Evolutionary conservation across 1,284 basidiomycete species (phyloP).

Genomic region (Rhodotorula sp.): DNA sequence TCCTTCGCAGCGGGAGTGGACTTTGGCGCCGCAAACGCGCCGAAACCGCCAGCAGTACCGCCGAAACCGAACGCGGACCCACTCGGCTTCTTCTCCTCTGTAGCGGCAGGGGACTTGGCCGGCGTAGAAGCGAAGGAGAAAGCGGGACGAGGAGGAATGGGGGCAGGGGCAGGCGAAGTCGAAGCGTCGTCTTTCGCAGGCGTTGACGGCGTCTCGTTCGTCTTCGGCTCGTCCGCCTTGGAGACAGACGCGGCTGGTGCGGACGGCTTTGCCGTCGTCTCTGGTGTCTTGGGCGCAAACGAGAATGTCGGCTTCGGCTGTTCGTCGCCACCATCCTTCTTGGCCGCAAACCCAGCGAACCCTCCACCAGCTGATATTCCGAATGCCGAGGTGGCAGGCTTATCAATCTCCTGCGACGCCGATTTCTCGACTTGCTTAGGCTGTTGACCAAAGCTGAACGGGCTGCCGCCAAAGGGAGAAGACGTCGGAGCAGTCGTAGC

Average conservation of each 20-base stretch:
- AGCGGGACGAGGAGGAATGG: not conserved
- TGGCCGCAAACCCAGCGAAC: not conserved
- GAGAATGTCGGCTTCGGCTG: slow-evolving; percentile 10
- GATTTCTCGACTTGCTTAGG: not conserved
- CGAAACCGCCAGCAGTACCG: not conserved
- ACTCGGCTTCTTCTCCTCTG: not conserved
- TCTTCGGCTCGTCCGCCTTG: not conserved
- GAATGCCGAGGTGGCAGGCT: slow-evolving; percentile 6
- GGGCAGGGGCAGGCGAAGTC: not conserved
- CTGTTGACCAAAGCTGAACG: not conserved
- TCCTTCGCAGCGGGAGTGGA: too few relatives aligned
- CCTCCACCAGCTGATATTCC: slow-evolving; percentile 6
- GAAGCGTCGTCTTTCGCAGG: not conserved
- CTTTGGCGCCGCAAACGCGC: not conserved
- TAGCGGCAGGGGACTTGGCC: too few relatives aligned
- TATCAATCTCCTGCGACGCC: not conserved
- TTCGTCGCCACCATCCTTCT: not conserved
- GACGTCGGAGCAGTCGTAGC: not conserved
- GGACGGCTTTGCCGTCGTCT: not conserved
- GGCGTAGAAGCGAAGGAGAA: slow-evolving; percentile 3
- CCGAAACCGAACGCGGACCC: slow-evolving; percentile 3
- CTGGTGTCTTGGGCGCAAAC: slow-evolving; percentile 9
- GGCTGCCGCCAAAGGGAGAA: not conserved
- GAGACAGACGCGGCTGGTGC: not conserved
- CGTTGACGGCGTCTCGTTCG: not conserved